Evolutionary conservation across 192 early-diverging fungal genomes (phyloP), one percentile per base, ranked within the genome.

Genomic region (Linnemannia hyalina): DNA sequence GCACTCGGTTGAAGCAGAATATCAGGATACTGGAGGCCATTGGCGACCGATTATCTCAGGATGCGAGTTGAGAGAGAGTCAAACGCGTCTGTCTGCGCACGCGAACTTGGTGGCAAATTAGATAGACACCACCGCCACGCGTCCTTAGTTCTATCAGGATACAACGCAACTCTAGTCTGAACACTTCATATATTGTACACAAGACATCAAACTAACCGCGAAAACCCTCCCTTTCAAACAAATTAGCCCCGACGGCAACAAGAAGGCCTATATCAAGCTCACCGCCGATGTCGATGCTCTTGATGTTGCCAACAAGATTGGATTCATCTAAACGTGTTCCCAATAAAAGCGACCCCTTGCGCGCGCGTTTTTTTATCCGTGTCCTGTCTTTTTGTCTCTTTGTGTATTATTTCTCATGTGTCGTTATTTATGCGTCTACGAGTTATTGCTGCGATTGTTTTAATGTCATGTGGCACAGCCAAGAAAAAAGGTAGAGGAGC

Each of bases 201-300:
- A 26, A 26, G 49, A 20, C 47, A 49, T n/a, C 23, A 32, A 65
- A 10, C 60, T 65, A 65, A 65, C 29, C 26, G 23, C 32, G 2
- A 10, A 26, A 26, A 4, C 11, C 60, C 55, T 57, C 3, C 36
- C 29, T 8, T 26, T 57, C n/a, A 4, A 15, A 32, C 26, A 32
- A 22, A 60, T 80, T 88, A 95, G 96, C 87, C 98, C 98, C 75
- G 95, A 97, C 83, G 99, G 97, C 81, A 90, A 91, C 88, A 99
- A 99, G 97, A 99, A 99, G 95, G 98, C 98, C 75, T 99, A 96
- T 91, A 97, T 99, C 75, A 97, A 97, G 88, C 94, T 99, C 78
- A 92, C 96, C 79, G 93, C 96, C 85, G 99, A 99, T 89, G 96
- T 96, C 78, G 99, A 99, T 92, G 99, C 99, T 83, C 92, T 99